Evolutionary conservation across 345 rosid genomes (phyloP).

Genomic region (Eucalyptus curtisii): DNA sequence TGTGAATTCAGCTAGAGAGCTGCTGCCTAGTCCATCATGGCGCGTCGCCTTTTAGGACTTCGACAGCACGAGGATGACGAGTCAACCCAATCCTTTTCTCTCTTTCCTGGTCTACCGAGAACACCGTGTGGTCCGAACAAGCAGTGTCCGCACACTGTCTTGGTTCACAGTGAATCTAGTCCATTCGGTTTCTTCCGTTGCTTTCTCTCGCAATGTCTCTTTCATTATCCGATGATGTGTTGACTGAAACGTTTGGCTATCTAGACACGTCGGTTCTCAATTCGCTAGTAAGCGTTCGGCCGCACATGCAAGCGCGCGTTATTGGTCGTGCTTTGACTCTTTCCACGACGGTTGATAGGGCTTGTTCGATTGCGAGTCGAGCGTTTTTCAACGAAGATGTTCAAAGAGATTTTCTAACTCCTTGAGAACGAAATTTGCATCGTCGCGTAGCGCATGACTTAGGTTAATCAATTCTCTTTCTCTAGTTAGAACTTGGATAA

Average conservation of each 20-base stretch:
- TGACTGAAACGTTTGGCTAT: background rate
- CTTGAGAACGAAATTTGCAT: too few relatives aligned
- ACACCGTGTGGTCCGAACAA: background rate
- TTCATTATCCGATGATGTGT: background rate
- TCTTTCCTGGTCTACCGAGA: background rate
- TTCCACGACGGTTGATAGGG: background rate
- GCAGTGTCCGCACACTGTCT: background rate
- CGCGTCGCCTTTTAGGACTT: background rate
- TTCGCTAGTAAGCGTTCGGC: background rate
- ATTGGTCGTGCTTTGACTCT: background rate
- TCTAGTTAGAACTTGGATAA: background rate
- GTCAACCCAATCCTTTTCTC: background rate
- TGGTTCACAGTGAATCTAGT: background rate
- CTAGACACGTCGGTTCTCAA: background rate
- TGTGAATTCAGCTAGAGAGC: background rate
- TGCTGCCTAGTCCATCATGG: background rate
- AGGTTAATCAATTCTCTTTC: background rate
- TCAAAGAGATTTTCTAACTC: too few relatives aligned
- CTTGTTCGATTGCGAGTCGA: background rate
- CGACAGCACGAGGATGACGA: background rate
- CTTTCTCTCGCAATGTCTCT: background rate
- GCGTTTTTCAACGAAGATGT: background rate
- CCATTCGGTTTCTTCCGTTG: background rate
- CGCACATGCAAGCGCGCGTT: background rate
- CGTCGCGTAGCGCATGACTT: background rate